Percentiles rank a stretch among this genome's conserved stretches.
Evolutionary conservation across 2,329 filamentous ascomycete genomes (phyloP).

Genomic region (Diaporthe vaccinii): DNA sequence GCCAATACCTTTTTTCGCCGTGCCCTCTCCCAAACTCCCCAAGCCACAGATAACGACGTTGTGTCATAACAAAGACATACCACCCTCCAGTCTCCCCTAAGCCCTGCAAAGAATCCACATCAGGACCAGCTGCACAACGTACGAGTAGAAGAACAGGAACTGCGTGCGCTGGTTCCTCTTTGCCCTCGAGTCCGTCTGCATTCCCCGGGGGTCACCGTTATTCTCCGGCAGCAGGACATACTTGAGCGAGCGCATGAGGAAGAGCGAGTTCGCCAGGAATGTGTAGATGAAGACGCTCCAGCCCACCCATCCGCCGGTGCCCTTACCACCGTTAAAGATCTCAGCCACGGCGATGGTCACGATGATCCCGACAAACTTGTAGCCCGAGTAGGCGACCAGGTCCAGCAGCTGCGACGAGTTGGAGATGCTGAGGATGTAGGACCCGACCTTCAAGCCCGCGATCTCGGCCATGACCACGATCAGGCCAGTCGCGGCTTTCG

Average conservation of each 20-base stretch:
- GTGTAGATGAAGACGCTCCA: constrained; percentile 94
- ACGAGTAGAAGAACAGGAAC: constrained; percentile 94
- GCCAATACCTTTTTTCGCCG: constrained; percentile 21
- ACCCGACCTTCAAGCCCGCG: constrained; percentile 88
- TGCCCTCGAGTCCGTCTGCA: constrained; percentile 81
- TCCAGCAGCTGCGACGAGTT: constrained; percentile 95
- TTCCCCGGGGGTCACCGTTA: constrained; percentile 70
- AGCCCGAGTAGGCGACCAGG: constrained; percentile 94
- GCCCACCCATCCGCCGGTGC: constrained; percentile 88
- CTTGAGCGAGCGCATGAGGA: constrained; percentile 92
- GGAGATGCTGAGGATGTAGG: constrained; percentile 93
- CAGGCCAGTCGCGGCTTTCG: constrained; percentile 87
- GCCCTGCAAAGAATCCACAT: constrained; percentile 81
- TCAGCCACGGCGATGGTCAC: constrained; percentile 86
- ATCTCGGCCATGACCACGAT: constrained; percentile 90
- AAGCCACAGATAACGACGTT: constrained; percentile 23
- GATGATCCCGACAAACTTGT: constrained; percentile 99
- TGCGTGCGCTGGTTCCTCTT: constrained; percentile 91
- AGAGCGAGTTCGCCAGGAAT: constrained; percentile 94
- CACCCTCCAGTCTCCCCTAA: constrained; percentile 43
- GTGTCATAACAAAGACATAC: constrained; percentile 5
- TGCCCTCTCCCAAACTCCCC: constrained; percentile 20
- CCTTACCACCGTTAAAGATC: constrained; percentile 80
- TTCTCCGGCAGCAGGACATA: constrained; percentile 95
- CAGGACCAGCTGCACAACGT: constrained; percentile 92